Evolutionary conservation across 2,329 filamentous ascomycete genomes (phyloP), one percentile per base, ranked within the genome.

Genomic region (Fusarium duplospermum): DNA sequence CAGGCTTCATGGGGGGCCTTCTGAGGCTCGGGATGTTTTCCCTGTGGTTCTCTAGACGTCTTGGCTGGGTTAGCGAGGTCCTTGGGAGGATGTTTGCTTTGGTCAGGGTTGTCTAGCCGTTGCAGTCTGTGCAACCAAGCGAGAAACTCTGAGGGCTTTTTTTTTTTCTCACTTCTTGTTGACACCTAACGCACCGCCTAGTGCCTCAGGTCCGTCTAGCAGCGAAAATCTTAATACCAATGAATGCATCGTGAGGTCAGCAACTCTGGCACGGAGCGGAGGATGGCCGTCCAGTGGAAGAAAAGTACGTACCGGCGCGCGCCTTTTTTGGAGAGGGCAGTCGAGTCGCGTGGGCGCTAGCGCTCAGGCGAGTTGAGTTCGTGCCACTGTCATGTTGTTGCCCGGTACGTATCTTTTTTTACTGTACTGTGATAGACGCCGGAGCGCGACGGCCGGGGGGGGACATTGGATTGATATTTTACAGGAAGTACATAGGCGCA

Each of bases 1-100:
- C 66, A 72, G 61, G 73, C 74, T 79, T 76, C 72, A 74, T 61
- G 62, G 67, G 66, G 68, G 64, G 64, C 58, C 58, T 72, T 74
- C 57, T 73, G 71, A 73, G 61, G 71, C 71, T 73, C 71, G 71
- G 71, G 59, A 61, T 38, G 71, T 69, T 74, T 61, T 74, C 71
- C 71, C 68, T 74, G 13, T 74, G 56, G 68, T 45, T 40, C 57
- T 72, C 67, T 52, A 74, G 69, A 74, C 64, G 22, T 69, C 71
- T 74, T 74, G 72, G 72, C 72, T 27, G 35, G 56, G 45, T 57
- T 72, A 74, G 68, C 60, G 60, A 61, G 68, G 71, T 47, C 64
- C 61, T 62, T 72, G 56, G 27, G 38, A n/a, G 18, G 18, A 67
- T 74, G 64, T 72, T 74, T 74, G 67, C 47, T 66, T 69, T 65